A percentile compares a stretch with the other conserved stretches of the same genome.
phyloP scores from a whole-genome alignment of 1,284 basidiomycete genomes.

The Filobasidium uniguttulatum region DNA sequence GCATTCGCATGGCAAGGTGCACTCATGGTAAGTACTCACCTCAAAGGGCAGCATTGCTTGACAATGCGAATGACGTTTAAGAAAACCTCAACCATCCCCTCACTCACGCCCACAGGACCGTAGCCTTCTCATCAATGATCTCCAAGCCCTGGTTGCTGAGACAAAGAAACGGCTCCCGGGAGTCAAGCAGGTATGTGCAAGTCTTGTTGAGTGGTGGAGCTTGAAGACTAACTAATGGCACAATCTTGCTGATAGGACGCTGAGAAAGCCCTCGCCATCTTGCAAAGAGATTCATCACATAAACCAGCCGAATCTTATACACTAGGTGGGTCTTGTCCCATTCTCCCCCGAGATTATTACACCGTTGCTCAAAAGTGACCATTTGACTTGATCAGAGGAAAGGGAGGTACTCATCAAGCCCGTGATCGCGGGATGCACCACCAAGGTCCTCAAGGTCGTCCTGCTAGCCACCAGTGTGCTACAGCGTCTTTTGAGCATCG shows the following conservation, averaged over 20 bases:
- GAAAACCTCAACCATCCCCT: too few relatives aligned
- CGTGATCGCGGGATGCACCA: constrained; percentile 85
- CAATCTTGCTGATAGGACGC: constrained; percentile 46
- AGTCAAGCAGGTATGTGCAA: constrained; percentile 55
- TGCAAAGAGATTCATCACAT: constrained; percentile 41
- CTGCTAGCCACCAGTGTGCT: constrained; percentile 80
- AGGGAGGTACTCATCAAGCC: constrained; percentile 71
- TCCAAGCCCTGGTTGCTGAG: constrained; percentile 62
- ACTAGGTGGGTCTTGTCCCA: background rate
- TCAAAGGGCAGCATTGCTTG: too few relatives aligned
- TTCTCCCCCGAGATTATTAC: background rate
- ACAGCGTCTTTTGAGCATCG: constrained; percentile 75
- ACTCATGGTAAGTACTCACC: too few relatives aligned
- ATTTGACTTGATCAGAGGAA: constrained; percentile 44
- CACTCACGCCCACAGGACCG: constrained; percentile 27
- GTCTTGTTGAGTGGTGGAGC: constrained; percentile 1
- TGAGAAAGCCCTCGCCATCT: constrained; percentile 65
- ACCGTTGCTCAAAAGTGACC: background rate
- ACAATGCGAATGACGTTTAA: too few relatives aligned
- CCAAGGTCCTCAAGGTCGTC: constrained; percentile 85
- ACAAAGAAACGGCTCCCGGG: constrained; percentile 67
- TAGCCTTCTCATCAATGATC: constrained; percentile 34
- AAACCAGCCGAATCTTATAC: background rate
- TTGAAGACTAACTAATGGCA: constrained; percentile 3
- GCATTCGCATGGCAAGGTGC: background rate